Conservation (phyloP, 176 grass and related monocot genomes). For the Oryza brachyantha region DNA sequence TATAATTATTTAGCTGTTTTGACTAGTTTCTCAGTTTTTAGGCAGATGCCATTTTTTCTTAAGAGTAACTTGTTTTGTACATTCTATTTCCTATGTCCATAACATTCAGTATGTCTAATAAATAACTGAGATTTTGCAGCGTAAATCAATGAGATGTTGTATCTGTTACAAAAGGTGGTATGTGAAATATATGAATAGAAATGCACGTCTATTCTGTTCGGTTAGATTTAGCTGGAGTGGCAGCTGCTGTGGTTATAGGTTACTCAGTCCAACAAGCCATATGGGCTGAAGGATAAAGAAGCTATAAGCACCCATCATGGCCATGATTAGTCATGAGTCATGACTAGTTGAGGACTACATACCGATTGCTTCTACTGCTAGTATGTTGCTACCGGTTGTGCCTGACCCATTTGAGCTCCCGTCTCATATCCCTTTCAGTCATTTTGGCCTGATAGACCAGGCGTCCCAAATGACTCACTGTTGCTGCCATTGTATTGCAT, state of each 20-base stretch:
- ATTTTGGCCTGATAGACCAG: too few species aligned
- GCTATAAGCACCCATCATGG: too few species aligned
- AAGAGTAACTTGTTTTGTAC: background rate
- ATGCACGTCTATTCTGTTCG: background rate
- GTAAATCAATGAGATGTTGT: background rate
- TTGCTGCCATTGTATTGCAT: too few species aligned
- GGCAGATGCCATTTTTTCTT: background rate
- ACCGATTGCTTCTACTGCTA: too few species aligned
- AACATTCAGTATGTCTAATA: background rate
- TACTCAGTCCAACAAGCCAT: too few species aligned
- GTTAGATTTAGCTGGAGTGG: background rate
- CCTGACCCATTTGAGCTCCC: too few species aligned
- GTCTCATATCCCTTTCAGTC: too few species aligned
- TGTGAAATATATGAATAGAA: background rate
- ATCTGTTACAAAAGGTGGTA: background rate
- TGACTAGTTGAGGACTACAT: too few species aligned
- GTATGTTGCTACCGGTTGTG: too few species aligned
- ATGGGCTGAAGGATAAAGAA: too few species aligned
- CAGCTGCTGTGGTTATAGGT: background rate
- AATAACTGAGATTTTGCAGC: background rate
- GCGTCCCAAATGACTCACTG: too few species aligned
- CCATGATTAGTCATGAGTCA: too few species aligned
- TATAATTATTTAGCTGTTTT: background rate
- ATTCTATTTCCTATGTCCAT: background rate
- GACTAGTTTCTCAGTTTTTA: background rate